Conservation (phyloP, 1,139 yeast genomes). For the Groenewaldozyma auringiensis region DNA sequence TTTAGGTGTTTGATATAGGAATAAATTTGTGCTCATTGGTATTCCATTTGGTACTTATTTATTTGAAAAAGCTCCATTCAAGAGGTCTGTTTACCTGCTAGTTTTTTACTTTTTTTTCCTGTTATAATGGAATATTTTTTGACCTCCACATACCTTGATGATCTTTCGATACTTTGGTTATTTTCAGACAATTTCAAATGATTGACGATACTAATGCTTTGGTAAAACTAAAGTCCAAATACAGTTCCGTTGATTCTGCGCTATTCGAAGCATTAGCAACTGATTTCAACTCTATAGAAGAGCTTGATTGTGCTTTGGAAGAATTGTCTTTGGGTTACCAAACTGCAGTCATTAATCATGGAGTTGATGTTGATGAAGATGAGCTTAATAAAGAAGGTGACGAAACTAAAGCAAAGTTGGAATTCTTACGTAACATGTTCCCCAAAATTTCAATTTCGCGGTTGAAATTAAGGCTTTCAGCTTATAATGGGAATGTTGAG, state of each 20-base stretch:
- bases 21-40: no score
- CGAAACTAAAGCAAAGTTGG: conserved; percentile 7
- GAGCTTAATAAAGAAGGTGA: not conserved
- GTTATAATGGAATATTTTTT: no score
- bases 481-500: conserved; percentile 17
- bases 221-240: conserved; percentile 6
- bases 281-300: not conserved
- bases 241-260: conserved; percentile 12
- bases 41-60: no score
- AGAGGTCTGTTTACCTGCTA: no score
- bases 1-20: no score
- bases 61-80: no score
- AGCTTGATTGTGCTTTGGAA: not conserved
- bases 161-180: no score
- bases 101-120: no score
- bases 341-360: not conserved
- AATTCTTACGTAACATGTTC: conserved; percentile 19
- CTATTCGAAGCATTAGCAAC: conserved; percentile 11
- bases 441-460: conserved; percentile 17
- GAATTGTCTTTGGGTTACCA: not conserved
- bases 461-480: conserved; percentile 14
- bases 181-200: no score
- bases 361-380: not conserved
- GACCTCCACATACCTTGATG: no score
- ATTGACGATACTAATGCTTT: not conserved